Evolutionary conservation across 176 grass and related monocot genomes (phyloP).

Genomic region (Coix lacrymajobi): DNA sequence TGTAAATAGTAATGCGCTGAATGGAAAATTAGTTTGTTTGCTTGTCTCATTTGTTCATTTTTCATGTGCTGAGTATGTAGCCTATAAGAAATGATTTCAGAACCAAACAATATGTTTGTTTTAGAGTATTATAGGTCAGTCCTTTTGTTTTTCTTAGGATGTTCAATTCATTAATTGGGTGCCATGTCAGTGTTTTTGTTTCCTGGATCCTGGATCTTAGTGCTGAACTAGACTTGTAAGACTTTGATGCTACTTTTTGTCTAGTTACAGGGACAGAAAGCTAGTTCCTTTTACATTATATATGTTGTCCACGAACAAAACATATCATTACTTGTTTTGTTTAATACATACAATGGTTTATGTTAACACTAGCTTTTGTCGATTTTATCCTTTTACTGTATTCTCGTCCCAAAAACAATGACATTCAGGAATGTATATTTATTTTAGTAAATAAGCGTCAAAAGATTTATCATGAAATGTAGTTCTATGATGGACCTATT

Average conservation of each 20-base stretch:
- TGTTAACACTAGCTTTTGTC: not conserved
- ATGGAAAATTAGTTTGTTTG: not conserved
- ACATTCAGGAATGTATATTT: not conserved
- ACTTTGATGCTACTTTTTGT: not conserved
- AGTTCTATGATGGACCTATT: not conserved
- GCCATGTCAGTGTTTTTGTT: not conserved
- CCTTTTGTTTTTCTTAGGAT: not conserved
- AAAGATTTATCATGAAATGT: not conserved
- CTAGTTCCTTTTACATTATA: not conserved
- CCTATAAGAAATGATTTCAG: not conserved
- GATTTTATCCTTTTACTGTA: not conserved
- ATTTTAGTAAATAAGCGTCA: not conserved
- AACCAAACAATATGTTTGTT: not conserved
- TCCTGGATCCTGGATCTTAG: not conserved
- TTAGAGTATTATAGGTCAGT: not conserved
- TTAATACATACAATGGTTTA: not conserved
- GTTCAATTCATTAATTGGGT: not conserved
- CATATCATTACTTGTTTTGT: not conserved
- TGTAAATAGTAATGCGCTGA: not conserved
- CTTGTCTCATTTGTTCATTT: not conserved
- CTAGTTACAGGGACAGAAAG: not conserved
- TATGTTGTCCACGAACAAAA: not conserved
- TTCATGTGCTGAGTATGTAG: not conserved
- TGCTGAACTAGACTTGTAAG: not conserved
- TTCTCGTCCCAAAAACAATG: no score